Evolutionary conservation across 805 yeast genomes (phyloP), one percentile per base, ranked within the genome.

Genomic region (Yarrowia sp.): DNA sequence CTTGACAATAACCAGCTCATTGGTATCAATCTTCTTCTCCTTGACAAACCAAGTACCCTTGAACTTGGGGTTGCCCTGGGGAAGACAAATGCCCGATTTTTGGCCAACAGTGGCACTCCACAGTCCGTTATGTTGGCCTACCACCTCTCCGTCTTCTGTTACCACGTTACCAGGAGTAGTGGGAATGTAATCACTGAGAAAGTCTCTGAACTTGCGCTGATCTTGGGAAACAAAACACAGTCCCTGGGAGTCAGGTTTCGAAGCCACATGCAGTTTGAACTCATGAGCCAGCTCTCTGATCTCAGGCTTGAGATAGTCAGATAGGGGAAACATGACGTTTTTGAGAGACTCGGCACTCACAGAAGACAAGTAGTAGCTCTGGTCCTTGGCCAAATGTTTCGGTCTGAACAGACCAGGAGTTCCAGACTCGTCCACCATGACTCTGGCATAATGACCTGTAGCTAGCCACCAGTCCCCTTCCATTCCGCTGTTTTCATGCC

Each of bases 81-180:
- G 98, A 90, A 94, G 85, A 0, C 91, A 83, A 1, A 92, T 78
- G 3, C 93, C 87, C 16, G 89, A 84, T 71, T 88, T 85, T 78
- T 95, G 98, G 0, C 99, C 99, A 26, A 94, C 86, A 0, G 99
- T 95, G n/a, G 91, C 94, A 58, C 90, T 87, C 98, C 98, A 95
- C 10, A 95, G 76, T 0, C 99, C 99, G 36, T 84, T 79, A 77
- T 95, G 99, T 59, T 77, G 73, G 0, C 97, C 98, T 86, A 95
- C 92, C 0, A 86, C 82, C 66, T 79, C 80, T 5, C 97, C 97
- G 69, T 86, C 89, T 69, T 84, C 86, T 0, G 93, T 89, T n/a
- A 91, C 82, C 9, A 95, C 86, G 70, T 90, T 84, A 0, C 98
- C 99, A 0, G 92, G 92, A 8, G 82, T 82, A 1, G 89, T 88